A percentile compares a stretch with the other conserved stretches of the same genome.
Conservation (phyloP, 306 rosid genomes). For the Vicia villosa region DNA sequence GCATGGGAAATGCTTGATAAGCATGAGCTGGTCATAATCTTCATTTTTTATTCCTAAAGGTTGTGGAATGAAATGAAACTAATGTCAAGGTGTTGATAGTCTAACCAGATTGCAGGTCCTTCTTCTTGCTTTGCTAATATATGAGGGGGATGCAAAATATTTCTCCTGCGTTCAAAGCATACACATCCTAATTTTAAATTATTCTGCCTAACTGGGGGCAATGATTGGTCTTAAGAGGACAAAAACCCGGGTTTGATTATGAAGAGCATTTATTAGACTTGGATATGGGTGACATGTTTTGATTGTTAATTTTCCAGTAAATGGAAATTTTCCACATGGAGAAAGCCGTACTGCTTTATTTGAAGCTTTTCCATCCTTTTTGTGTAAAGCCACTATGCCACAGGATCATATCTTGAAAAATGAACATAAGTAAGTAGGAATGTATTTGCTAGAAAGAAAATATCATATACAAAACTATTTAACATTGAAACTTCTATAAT, state of each 20-base stretch:
- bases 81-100: conserved; percentile 36
- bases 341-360: conserved; percentile 23
- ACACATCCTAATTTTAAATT: conserved; percentile 13
- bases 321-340: conserved; percentile 18
- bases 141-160: conserved; percentile 38
- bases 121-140: conserved; percentile 30
- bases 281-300: conserved; percentile 20
- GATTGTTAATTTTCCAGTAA: conserved; percentile 34
- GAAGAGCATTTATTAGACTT: conserved; percentile 31
- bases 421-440: conserved; percentile 29
- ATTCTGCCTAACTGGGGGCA: conserved; percentile 28
- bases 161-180: conserved; percentile 24
- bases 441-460: conserved; percentile 32
- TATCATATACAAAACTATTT: conserved; percentile 35
- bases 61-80: conserved; percentile 34
- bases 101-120: conserved; percentile 34
- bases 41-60: conserved; percentile 24
- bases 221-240: conserved; percentile 28
- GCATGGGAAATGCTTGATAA: conserved; percentile 35
- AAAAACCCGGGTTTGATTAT: conserved; percentile 23
- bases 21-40: conserved; percentile 34
- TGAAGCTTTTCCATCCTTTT: conserved; percentile 32
- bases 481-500: conserved; percentile 5
- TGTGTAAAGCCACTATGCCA: conserved; percentile 25
- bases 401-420: conserved; percentile 29